Evolutionary conservation across 331 rosid genomes (phyloP).

Genomic region (Arachis monticola): DNA sequence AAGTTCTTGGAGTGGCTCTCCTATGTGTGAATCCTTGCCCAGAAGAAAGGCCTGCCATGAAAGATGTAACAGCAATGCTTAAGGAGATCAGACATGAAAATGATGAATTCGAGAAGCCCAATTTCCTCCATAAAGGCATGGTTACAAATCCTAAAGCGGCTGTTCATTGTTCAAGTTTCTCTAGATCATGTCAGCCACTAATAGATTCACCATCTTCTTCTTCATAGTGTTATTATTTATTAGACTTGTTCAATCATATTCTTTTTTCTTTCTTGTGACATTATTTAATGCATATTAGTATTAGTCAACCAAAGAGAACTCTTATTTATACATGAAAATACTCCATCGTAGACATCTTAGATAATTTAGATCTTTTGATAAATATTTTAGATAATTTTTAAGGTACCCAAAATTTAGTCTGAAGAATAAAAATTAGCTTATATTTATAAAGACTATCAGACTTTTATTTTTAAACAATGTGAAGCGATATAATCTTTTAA

Average conservation of each 20-base stretch:
- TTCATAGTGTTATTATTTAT: slow-evolving; percentile 48
- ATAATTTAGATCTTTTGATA: no score
- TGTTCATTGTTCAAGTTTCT: slow-evolving; percentile 88
- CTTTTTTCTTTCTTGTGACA: slow-evolving; percentile 32
- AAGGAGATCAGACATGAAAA: slow-evolving; percentile 76
- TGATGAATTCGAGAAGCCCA: slow-evolving; percentile 71
- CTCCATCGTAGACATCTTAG: no score
- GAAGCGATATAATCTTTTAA: no score
- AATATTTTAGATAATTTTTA: no score
- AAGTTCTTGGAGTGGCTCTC: slow-evolving; percentile 91
- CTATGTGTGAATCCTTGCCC: slow-evolving; percentile 82
- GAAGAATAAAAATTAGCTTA: no score
- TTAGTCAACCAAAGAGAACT: not conserved
- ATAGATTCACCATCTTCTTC: slow-evolving; percentile 69
- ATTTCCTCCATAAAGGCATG: slow-evolving; percentile 53
- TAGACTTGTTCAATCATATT: not conserved
- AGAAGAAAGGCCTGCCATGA: slow-evolving; percentile 89
- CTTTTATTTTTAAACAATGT: no score
- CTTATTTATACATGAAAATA: no score
- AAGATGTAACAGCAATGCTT: slow-evolving; percentile 90
- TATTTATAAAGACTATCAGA: no score
- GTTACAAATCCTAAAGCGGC: slow-evolving; percentile 63
- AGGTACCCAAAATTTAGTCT: no score
- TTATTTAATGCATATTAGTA: slow-evolving; percentile 56
- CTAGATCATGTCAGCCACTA: slow-evolving; percentile 83